A percentile compares a stretch with the other conserved stretches of the same genome.
phyloP scores from a whole-genome alignment of 2,329 filamentous ascomycete species.

The Nigrospora oryzae region DNA sequence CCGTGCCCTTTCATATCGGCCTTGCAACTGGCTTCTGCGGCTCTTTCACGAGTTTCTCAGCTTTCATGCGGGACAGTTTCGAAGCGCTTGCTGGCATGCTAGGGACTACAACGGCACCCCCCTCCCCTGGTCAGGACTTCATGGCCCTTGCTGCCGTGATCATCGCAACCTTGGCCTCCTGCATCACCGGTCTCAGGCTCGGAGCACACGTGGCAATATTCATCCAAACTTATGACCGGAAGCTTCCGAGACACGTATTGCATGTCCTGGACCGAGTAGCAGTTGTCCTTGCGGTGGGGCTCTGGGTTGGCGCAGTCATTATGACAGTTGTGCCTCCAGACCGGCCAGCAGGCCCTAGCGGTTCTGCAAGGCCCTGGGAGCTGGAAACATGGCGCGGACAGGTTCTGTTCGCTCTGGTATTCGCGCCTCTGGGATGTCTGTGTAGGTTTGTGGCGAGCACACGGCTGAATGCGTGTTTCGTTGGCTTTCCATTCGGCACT shows the following conservation, averaged over 20 bases:
- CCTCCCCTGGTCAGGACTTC: constrained; percentile 31
- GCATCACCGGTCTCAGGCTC: constrained; percentile 44
- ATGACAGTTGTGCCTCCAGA: constrained; percentile 52
- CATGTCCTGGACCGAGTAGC: not conserved
- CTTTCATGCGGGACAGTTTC: not conserved
- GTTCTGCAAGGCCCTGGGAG: not conserved
- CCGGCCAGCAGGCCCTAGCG: constrained; percentile 2
- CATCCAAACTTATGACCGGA: constrained; percentile 35
- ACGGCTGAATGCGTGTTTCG: constrained; percentile 44
- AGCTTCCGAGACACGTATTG: not conserved
- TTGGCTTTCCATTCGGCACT: constrained; percentile 57
- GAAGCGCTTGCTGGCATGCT: not conserved
- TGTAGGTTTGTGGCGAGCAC: constrained; percentile 50
- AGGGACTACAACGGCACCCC: too few species aligned
- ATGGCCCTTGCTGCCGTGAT: constrained; percentile 54
- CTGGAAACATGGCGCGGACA: constrained; percentile 46
- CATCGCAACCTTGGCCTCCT: constrained; percentile 47
- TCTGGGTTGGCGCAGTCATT: constrained; percentile 54
- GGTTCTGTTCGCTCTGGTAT: constrained; percentile 56
- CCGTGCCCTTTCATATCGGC: not conserved
- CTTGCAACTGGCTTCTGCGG: not conserved
- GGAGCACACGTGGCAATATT: constrained; percentile 54
- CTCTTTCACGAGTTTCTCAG: not conserved
- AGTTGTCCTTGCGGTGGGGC: constrained; percentile 19
- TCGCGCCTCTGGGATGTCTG: constrained; percentile 56